Conservation (phyloP, 2,329 filamentous ascomycete species). For the Rugonectria rugulosa region DNA sequence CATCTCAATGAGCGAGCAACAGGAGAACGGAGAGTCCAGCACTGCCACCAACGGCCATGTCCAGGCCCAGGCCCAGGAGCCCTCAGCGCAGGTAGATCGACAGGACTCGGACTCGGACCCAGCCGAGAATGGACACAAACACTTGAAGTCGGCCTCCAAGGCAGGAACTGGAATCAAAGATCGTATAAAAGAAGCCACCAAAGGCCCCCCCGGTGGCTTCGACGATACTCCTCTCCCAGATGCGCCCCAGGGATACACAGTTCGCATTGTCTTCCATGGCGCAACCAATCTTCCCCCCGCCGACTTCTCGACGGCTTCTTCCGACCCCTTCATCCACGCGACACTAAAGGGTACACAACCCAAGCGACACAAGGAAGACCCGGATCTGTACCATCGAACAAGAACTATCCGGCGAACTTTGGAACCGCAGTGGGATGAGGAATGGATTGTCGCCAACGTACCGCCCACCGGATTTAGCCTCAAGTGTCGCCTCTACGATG, state of each 20-base stretch:
- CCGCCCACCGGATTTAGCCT: conserved; percentile 81
- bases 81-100: neutral
- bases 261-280: conserved; percentile 84
- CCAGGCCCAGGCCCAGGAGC: neutral
- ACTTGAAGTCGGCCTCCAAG: conserved; percentile 16
- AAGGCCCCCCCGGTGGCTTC: conserved; percentile 75
- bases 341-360: conserved; percentile 77
- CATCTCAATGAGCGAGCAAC: conserved; percentile 27
- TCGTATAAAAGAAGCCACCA: conserved; percentile 36
- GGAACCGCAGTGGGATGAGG: conserved; percentile 81
- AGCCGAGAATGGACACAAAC: conserved; percentile 24
- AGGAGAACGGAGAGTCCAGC: neutral
- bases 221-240: conserved; percentile 80
- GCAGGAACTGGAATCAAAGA: conserved; percentile 35
- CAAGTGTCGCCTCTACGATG: conserved; percentile 88
- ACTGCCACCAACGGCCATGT: conserved; percentile 21
- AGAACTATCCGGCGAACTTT: conserved; percentile 75
- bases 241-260: conserved; percentile 79
- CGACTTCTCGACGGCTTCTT: conserved; percentile 78
- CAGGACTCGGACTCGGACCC: neutral
- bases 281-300: conserved; percentile 83
- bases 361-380: conserved; percentile 85
- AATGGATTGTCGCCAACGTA: conserved; percentile 90
- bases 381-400: conserved; percentile 76
- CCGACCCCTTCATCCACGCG: conserved; percentile 83